These are phyloP conservation scores for Geotrichum siamense DNA, from an alignment of 1,139 yeast genomes.

Conservation along the genomic window DNA sequence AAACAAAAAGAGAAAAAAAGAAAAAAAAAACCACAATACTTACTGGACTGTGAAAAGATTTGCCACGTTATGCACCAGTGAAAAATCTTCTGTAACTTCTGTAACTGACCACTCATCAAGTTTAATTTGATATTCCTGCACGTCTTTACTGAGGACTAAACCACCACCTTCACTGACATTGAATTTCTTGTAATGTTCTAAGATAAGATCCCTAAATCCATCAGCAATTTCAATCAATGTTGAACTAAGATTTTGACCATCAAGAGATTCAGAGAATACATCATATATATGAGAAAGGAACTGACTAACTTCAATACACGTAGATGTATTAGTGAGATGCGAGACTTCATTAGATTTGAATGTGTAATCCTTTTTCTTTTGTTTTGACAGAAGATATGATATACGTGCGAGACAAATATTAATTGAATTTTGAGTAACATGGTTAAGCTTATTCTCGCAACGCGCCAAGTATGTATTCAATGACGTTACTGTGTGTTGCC, in stretches of 20 bases:
- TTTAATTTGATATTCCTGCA: slow-evolving; percentile 66
- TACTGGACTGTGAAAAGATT: slow-evolving; percentile 64
- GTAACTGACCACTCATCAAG: slow-evolving; percentile 65
- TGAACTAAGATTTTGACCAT: slow-evolving; percentile 47
- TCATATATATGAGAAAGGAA: slow-evolving; percentile 43
- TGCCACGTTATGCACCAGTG: slow-evolving; percentile 71
- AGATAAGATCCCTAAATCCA: slow-evolving; percentile 50
- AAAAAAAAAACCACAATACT: slow-evolving; percentile 4
- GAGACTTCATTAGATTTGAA: slow-evolving; percentile 38
- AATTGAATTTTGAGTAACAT: slow-evolving; percentile 54
- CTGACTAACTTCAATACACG: slow-evolving; percentile 57
- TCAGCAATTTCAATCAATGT: slow-evolving; percentile 56
- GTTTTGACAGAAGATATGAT: slow-evolving; percentile 46
- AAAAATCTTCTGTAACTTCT: slow-evolving; percentile 61
- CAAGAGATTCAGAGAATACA: slow-evolving; percentile 36
- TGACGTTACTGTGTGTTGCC: slow-evolving; percentile 54
- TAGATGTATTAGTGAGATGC: slow-evolving; percentile 35
- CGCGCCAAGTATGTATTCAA: slow-evolving; percentile 61
- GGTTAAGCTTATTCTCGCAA: slow-evolving; percentile 63
- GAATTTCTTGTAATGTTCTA: slow-evolving; percentile 70
- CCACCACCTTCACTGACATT: slow-evolving; percentile 81
- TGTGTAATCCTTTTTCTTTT: slow-evolving; percentile 54
- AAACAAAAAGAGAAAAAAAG: slow-evolving; percentile 33
- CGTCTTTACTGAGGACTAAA: slow-evolving; percentile 73
- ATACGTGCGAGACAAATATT: slow-evolving; percentile 35